Evolutionary conservation across 2,329 filamentous ascomycete species (phyloP).

Genomic region (Aspergillus novoparasiticus): DNA sequence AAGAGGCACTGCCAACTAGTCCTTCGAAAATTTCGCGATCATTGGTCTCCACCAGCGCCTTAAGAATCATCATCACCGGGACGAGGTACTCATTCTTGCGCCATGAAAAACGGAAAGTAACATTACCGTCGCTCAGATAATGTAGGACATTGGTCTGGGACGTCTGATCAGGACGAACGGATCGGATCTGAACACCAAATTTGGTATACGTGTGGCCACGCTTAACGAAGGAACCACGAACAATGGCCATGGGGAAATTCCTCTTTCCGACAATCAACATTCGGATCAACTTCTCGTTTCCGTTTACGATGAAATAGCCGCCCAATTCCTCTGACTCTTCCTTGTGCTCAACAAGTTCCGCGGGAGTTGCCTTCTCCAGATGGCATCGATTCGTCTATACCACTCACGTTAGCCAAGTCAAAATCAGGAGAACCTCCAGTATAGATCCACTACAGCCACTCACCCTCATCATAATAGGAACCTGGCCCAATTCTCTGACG

Average conservation of each 20-base stretch:
- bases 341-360: slow-evolving; percentile 78
- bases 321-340: slow-evolving; percentile 96
- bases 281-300: slow-evolving; percentile 94
- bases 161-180: slow-evolving; percentile 93
- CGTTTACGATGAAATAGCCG: slow-evolving; percentile 97
- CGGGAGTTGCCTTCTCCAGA: slow-evolving; percentile 80
- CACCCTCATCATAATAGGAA: slow-evolving; percentile 93
- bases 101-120: slow-evolving; percentile 98
- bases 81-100: slow-evolving; percentile 96
- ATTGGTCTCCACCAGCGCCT: slow-evolving; percentile 92
- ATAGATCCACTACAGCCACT: slow-evolving; percentile 25
- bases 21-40: slow-evolving; percentile 95
- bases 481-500: slow-evolving; percentile 79
- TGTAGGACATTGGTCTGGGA: slow-evolving; percentile 97
- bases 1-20: slow-evolving; percentile 76
- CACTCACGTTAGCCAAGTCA: slow-evolving; percentile 3
- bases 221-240: slow-evolving; percentile 84
- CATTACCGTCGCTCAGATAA: slow-evolving; percentile 92
- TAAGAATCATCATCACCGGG: slow-evolving; percentile 94
- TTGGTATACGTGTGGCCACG: slow-evolving; percentile 86
- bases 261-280: slow-evolving; percentile 86
- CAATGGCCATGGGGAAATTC: slow-evolving; percentile 94
- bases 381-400: slow-evolving; percentile 83
- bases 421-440: background rate
- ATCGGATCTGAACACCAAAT: slow-evolving; percentile 87